phyloP scores from a whole-genome alignment of 352 stramenopile species.

The Pilasporangium apinafurcum region DNA sequence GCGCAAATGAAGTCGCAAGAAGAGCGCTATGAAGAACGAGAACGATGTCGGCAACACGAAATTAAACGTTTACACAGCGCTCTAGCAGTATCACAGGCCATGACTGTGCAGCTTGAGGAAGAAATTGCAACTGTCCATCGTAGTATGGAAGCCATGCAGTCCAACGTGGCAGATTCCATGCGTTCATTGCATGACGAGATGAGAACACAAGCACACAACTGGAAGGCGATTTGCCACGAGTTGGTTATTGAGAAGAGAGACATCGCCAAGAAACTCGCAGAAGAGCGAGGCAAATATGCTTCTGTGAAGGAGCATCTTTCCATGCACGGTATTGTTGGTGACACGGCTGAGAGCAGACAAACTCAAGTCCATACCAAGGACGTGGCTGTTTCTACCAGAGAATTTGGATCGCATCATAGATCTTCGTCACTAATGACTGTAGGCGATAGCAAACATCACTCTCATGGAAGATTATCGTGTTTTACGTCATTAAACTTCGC shows the following conservation, averaged over 20 bases:
- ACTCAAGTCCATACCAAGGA: not conserved
- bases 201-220: conserved; percentile 30
- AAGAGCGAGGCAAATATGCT: conserved; percentile 35
- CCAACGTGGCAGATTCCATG: conserved; percentile 13
- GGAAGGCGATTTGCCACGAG: conserved; percentile 38
- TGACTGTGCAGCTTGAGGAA: conserved; percentile 17
- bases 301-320: conserved; percentile 32
- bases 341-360: too few relatives aligned
- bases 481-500: too few relatives aligned
- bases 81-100: conserved; percentile 12
- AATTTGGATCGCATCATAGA: not conserved
- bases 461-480: too few relatives aligned
- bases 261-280: conserved; percentile 32
- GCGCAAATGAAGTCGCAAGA: conserved; percentile 14
- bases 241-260: conserved; percentile 31
- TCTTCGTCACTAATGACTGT: too few relatives aligned
- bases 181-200: conserved; percentile 21
- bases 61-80: conserved; percentile 12
- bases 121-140: conserved; percentile 17
- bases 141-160: conserved; percentile 13
- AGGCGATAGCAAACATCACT: too few relatives aligned
- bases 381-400: not conserved
- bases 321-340: conserved; percentile 9
- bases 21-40: conserved; percentile 1
- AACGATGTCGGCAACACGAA: conserved; percentile 8